Conservation (phyloP, 345 rosid genomes). For the Eucalyptus curtisii region DNA sequence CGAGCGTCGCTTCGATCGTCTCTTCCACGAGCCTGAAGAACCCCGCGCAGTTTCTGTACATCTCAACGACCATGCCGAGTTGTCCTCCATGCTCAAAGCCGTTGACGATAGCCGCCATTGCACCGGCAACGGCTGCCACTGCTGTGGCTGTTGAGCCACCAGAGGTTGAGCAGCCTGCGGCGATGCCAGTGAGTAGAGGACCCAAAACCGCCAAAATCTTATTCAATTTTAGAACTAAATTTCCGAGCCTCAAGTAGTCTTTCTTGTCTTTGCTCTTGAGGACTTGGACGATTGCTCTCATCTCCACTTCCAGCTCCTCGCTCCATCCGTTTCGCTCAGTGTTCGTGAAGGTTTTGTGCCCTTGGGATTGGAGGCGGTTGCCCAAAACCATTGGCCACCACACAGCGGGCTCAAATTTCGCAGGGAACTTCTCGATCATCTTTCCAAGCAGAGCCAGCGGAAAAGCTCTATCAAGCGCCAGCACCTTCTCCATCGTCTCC, state of each 20-base stretch:
- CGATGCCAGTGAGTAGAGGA: slow-evolving; percentile 23
- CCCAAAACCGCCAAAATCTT: slow-evolving; percentile 31
- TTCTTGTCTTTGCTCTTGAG: slow-evolving; percentile 16
- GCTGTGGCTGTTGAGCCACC: background rate
- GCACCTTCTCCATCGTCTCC: slow-evolving; percentile 5
- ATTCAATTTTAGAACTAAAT: slow-evolving; percentile 22
- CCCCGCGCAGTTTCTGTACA: slow-evolving; percentile 40
- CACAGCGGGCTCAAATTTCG: slow-evolving; percentile 6
- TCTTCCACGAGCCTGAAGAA: slow-evolving; percentile 17
- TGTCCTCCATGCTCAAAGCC: slow-evolving; percentile 33
- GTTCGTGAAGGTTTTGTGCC: too few relatives aligned
- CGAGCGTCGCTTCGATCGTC: slow-evolving; percentile 7
- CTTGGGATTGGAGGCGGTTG: background rate
- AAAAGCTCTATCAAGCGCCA: slow-evolving; percentile 21
- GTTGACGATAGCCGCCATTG: slow-evolving; percentile 12
- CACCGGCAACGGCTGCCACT: slow-evolving; percentile 15
- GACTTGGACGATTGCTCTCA: slow-evolving; percentile 20
- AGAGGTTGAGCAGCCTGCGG: slow-evolving; percentile 12
- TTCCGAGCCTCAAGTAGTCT: slow-evolving; percentile 29
- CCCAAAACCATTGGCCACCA: slow-evolving; percentile 13
- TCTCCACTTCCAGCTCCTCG: slow-evolving; percentile 15
- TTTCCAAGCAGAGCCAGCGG: slow-evolving; percentile 33
- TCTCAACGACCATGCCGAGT: slow-evolving; percentile 47
- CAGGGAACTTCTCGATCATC: slow-evolving; percentile 23
- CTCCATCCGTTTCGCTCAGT: slow-evolving; percentile 14